Base-by-base conservation (phyloP, 805 yeast genomes). In the Schizosaccharomyces lindneri region DNA sequence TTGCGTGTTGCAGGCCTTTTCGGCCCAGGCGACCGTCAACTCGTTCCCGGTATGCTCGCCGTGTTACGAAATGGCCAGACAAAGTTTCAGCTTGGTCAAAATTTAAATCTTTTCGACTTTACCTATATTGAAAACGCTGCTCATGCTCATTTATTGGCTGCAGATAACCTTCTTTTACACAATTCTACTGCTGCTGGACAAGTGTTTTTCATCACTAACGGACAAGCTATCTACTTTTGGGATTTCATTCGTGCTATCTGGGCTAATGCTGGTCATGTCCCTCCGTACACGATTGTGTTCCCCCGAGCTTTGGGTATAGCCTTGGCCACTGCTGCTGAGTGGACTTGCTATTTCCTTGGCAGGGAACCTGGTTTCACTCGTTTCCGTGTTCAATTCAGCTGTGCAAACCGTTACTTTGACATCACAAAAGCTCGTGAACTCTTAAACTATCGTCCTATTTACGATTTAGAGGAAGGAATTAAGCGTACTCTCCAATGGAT, bases 91-190 rank as follows among this genome's bases (percentile, higher is more conserved):
- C 76, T 93, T 60, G 98, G 99, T 65, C 94, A 87, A 70, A 93
- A 93, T 73, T 81, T 85, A 70, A 93, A 93, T 70, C 73, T 93
- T 62, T 93, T 90, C 68, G 99, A 93, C 71, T 89, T 95, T 86
- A 87, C 97, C 0, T 93, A 88, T 69, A 97, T 84, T n/a, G 97
- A 97, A 13, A 93, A 93, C 72, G 97, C 94, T 48, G 97, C 98
- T 0, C 94, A 88, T 72, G 84, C 97, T 9, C 99, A 93, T 70
- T 90, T 90, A 9, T 74, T 93, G 61, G 98, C 97, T 1, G 95
- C 96, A 5, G 74, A 84, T 68, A 82, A 82, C 70, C 71, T 89
- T 21, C 71, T 87, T 21, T 75, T 79, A 62, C 74, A 78, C 5
- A 66, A 66, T 5, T 66, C 62, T 17, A 73, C 17, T 15, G 55